These are phyloP conservation scores for Hanseniaspora gamundiae DNA, from an alignment of 1,139 yeast species.

Conservation along the genomic window DNA sequence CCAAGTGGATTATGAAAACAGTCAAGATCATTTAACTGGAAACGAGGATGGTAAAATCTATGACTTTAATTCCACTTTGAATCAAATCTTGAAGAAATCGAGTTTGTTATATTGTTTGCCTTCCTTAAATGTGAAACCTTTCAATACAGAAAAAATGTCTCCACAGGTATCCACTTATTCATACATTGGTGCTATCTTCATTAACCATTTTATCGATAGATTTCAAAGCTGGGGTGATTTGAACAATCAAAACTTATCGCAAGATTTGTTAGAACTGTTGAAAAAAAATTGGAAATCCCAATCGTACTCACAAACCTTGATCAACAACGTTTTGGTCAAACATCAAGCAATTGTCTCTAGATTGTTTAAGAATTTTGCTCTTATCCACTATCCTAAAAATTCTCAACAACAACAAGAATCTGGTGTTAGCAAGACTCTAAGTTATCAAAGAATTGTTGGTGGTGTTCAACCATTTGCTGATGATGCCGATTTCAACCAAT, in stretches of 20 bases:
- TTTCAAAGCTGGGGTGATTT: conserved; percentile 26
- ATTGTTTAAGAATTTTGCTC: conserved; percentile 86
- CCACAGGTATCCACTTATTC: conserved; percentile 92
- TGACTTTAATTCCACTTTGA: conserved; percentile 56
- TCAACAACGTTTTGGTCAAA: conserved; percentile 61
- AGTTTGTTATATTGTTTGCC: conserved; percentile 88
- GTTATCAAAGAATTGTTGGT: conserved; percentile 68
- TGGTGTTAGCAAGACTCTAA: conserved; percentile 61
- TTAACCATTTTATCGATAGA: conserved; percentile 87
- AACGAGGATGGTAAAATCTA: too few relatives aligned
- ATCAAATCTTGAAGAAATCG: conserved; percentile 90
- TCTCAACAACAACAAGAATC: conserved; percentile 27
- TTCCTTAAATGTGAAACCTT: conserved; percentile 48
- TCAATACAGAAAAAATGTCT: conserved; percentile 40
- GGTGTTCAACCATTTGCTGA: conserved; percentile 64
- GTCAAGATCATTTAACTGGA: conserved; percentile 19
- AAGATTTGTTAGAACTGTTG: conserved; percentile 61
- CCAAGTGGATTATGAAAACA: conserved; percentile 26
- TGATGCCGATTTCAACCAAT: conserved; percentile 61
- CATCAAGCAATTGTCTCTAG: conserved; percentile 67
- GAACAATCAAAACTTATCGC: conserved; percentile 17
- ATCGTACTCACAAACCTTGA: conserved; percentile 80
- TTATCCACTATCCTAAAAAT: conserved; percentile 71
- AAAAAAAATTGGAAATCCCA: conserved; percentile 88
- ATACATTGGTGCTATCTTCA: conserved; percentile 86